Evolutionary conservation across 441 rosid genomes (phyloP), one percentile per base, ranked within the genome.

Genomic region (Monsonia emarginata): DNA sequence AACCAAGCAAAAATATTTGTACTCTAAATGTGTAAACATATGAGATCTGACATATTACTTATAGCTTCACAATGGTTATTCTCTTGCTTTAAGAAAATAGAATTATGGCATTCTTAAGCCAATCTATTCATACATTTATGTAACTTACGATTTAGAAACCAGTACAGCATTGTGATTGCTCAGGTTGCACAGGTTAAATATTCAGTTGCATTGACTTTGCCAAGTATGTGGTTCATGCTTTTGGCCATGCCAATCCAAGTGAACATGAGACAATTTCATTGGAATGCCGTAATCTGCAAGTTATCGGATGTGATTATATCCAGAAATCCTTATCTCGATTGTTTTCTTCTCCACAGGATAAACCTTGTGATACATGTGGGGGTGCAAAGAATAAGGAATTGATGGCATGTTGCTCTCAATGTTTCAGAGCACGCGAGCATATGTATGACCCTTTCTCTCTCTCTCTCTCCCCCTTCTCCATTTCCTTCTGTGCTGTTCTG

Each of bases 291-390:
- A 2, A 11, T 56, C 25, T 2, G 18, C 61, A 9, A 22, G 18
- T 22, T 56, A 14, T 56, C 10, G n/a, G 16, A 56, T 24, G 30
- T 56, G 13, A 25, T 56, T 56, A 9, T 24, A 26, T 56, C 27
- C 1, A 26, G n/a, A 25, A 56, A 24, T 22, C 18, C 13, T 22
- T 25, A 24, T 25, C n/a, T 24, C n/a, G 30, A 24, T 22, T 56
- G 24, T 56, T 24, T 13, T 26, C 1, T 21, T 22, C 61, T 56
- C 31, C 61, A 22, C 61, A 56, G 61, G 61, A 24, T 16, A 25
- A 56, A 56, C 31, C 61, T 9, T 56, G 61, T 56, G 31, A 24
- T 24, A 56, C 7, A 25, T 56, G 61, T 56, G 61, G 61, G 28
- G 14, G 61, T 26, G 31, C 0, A 9, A 26, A 5, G 16, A 24